Conservation (phyloP, 192 early-diverging fungal genomes). For the Coemansia sp. region DNA sequence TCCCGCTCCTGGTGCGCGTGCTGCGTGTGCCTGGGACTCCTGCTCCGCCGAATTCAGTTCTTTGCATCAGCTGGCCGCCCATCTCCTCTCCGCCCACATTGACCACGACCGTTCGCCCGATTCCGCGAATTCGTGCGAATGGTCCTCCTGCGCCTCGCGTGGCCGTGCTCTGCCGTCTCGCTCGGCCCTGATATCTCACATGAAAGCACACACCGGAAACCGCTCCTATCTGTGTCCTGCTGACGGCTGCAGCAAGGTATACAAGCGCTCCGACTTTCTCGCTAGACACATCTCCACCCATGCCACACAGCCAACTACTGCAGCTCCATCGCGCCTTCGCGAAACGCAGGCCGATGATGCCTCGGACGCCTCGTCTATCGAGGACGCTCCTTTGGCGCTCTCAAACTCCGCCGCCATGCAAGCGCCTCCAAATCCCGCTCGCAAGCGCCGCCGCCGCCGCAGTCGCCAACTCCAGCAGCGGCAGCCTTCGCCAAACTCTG, state of each 20-base stretch:
- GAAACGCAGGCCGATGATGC: not conserved
- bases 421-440: not conserved
- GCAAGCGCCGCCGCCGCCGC: slow-evolving; percentile 4
- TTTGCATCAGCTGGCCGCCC: slow-evolving; percentile 25
- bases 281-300: slow-evolving; percentile 60
- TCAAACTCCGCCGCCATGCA: not conserved
- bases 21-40: slow-evolving; percentile 64
- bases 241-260: slow-evolving; percentile 65
- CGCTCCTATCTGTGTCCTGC: slow-evolving; percentile 64
- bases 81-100: slow-evolving; percentile 33
- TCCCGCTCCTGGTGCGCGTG: slow-evolving; percentile 8
- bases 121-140: slow-evolving; percentile 21
- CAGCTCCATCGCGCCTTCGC: not conserved
- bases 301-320: slow-evolving; percentile 18
- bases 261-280: slow-evolving; percentile 68
- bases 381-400: slow-evolving; percentile 13
- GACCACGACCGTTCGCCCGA: slow-evolving; percentile 18
- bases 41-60: slow-evolving; percentile 50
- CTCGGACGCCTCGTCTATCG: slow-evolving; percentile 5
- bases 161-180: slow-evolving; percentile 58
- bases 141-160: slow-evolving; percentile 25
- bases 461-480: not conserved
- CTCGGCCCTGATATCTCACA: slow-evolving; percentile 62
- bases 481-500: not conserved
- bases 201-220: slow-evolving; percentile 67